phyloP scores from a whole-genome alignment of 352 stramenopile species.

The Pythium vanterpoolii region DNA sequence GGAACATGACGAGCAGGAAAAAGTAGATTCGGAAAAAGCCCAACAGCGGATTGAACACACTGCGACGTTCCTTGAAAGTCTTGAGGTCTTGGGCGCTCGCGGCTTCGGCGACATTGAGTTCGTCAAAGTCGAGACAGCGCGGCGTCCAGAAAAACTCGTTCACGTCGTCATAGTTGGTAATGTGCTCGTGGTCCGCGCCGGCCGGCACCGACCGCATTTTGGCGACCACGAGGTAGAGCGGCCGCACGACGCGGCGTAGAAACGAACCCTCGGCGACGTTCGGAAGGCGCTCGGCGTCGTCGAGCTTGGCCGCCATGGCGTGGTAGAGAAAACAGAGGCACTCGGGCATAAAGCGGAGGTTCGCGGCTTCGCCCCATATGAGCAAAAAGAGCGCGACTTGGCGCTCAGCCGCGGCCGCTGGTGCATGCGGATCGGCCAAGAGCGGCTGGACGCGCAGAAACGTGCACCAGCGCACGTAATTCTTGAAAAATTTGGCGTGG shows the following conservation, averaged over 20 bases:
- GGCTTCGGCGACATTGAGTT: slow-evolving; percentile 74
- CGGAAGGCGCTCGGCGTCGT: slow-evolving; percentile 50
- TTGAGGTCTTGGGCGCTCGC: slow-evolving; percentile 71
- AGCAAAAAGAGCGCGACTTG: slow-evolving; percentile 82
- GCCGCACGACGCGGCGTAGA: slow-evolving; percentile 64
- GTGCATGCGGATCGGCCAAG: slow-evolving; percentile 46
- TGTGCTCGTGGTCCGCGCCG: slow-evolving; percentile 76
- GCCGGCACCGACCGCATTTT: slow-evolving; percentile 58
- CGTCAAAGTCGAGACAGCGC: slow-evolving; percentile 77
- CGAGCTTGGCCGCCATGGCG: slow-evolving; percentile 68
- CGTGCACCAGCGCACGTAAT: slow-evolving; percentile 94
- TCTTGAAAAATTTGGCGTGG: slow-evolving; percentile 93
- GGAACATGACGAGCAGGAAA: slow-evolving; percentile 81
- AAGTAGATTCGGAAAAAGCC: slow-evolving; percentile 89
- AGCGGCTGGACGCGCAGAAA: slow-evolving; percentile 88
- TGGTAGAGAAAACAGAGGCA: slow-evolving; percentile 89
- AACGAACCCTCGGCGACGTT: slow-evolving; percentile 72
- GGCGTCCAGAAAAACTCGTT: slow-evolving; percentile 89
- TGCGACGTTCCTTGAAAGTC: slow-evolving; percentile 85
- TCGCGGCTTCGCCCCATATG: slow-evolving; percentile 83
- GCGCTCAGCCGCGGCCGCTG: slow-evolving; percentile 33
- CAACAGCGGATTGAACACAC: slow-evolving; percentile 73
- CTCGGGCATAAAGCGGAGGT: slow-evolving; percentile 88
- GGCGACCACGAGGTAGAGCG: slow-evolving; percentile 73
- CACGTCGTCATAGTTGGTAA: slow-evolving; percentile 89